These are phyloP conservation scores for Dipodascopsis uninucleata DNA, from an alignment of 805 yeast species.

Conservation along the genomic window DNA sequence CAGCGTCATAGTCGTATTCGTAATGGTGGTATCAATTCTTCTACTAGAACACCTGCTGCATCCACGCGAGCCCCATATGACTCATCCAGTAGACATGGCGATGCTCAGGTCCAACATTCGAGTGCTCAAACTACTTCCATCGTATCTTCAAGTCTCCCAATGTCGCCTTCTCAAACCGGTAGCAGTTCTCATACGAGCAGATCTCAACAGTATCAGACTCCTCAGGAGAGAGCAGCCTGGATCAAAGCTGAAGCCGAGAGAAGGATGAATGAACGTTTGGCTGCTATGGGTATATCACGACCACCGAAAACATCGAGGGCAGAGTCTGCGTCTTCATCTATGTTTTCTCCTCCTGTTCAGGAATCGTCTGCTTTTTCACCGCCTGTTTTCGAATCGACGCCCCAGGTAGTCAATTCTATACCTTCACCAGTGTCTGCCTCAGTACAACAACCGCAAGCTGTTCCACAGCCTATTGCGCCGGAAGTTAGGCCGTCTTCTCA, in stretches of 20 bases:
- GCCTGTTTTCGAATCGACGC: constrained; percentile 23
- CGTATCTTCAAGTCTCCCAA: no score
- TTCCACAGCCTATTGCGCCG: constrained; percentile 27
- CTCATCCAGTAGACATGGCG: no score
- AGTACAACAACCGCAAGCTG: constrained; percentile 10
- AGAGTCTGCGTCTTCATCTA: constrained; percentile 6
- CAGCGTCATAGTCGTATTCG: no score
- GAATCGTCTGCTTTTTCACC: constrained; percentile 37
- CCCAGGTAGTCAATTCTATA: not conserved
- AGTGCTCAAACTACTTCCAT: no score
- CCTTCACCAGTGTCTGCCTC: constrained; percentile 13
- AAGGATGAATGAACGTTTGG: constrained; percentile 80
- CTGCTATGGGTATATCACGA: constrained; percentile 64
- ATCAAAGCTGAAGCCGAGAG: constrained; percentile 78
- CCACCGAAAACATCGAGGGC: no score
- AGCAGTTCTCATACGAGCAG: no score
- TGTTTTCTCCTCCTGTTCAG: constrained; percentile 29
- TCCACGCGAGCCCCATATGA: constrained; percentile 23
- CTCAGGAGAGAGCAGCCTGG: constrained; percentile 72
- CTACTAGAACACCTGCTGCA: constrained; percentile 25
- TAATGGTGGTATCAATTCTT: no score
- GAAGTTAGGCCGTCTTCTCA: no score
- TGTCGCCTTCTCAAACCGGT: no score
- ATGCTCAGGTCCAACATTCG: no score
- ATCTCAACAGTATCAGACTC: constrained; percentile 40